These are phyloP conservation scores for Entoloma clypeatum DNA, from an alignment of 1,284 basidiomycete genomes.

Conservation along the genomic window DNA sequence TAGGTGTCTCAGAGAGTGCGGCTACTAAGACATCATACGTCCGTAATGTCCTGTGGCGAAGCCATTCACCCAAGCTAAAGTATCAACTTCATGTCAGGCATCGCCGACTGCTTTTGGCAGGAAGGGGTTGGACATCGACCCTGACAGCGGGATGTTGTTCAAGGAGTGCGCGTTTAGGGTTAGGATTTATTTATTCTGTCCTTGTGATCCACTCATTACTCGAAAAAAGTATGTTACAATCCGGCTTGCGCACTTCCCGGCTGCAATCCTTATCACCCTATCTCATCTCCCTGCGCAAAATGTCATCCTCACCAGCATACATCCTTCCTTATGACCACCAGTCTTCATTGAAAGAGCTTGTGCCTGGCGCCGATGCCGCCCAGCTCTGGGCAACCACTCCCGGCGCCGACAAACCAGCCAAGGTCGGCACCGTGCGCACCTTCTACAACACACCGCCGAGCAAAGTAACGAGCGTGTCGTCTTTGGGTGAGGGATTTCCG, in stretches of 20 bases:
- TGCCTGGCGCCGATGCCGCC: slow-evolving; percentile 29
- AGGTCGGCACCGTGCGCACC: slow-evolving; percentile 60
- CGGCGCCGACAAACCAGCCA: slow-evolving; percentile 46
- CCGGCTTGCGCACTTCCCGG: slow-evolving; percentile 16
- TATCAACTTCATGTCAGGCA: too few species aligned
- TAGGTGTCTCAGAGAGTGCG: too few species aligned
- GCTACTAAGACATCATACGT: too few species aligned
- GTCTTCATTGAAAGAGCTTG: slow-evolving; percentile 17
- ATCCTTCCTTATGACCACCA: slow-evolving; percentile 34
- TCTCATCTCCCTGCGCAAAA: slow-evolving; percentile 25
- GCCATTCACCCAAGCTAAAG: too few species aligned
- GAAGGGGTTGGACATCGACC: too few species aligned
- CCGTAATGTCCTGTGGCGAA: too few species aligned
- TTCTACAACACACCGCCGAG: slow-evolving; percentile 53
- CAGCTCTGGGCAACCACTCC: slow-evolving; percentile 37
- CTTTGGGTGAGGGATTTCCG: slow-evolving; percentile 59
- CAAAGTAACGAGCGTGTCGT: slow-evolving; percentile 53
- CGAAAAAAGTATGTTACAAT: slow-evolving; percentile 5
- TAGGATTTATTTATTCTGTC: too few species aligned
- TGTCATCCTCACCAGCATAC: slow-evolving; percentile 32
- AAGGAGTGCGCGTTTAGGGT: too few species aligned
- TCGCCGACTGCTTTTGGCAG: too few species aligned
- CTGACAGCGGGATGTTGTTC: too few species aligned
- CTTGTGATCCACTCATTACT: slow-evolving; percentile 16
- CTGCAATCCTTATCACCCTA: slow-evolving; percentile 25